A percentile compares a stretch with the other conserved stretches of the same genome.
Conservation (phyloP, 2,329 filamentous ascomycete species). For the Leptosphaerulina australis region DNA sequence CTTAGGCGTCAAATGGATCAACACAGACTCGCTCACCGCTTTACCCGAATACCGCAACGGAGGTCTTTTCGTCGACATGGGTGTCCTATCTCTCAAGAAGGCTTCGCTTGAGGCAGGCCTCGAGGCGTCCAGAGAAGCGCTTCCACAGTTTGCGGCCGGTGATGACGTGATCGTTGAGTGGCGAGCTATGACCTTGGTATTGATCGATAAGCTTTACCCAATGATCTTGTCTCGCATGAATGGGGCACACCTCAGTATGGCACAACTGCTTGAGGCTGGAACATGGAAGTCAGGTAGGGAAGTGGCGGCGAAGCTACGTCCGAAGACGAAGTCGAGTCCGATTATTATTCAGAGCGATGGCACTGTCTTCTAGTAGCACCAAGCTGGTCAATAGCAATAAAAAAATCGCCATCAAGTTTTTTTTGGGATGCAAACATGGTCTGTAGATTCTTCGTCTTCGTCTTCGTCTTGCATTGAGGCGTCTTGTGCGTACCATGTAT, state of each 20-base stretch:
- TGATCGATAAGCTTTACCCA: constrained; percentile 70
- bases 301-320: constrained; percentile 31
- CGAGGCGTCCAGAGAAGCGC: constrained; percentile 68
- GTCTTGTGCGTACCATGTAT: too few relatives aligned
- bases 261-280: constrained; percentile 90
- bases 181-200: constrained; percentile 73
- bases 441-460: too few relatives aligned
- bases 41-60: constrained; percentile 93
- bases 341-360: constrained; percentile 42
- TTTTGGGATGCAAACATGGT: too few relatives aligned
- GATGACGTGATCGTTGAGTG: constrained; percentile 81
- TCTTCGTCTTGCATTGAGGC: too few relatives aligned
- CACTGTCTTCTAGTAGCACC: constrained; percentile 31
- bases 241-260: constrained; percentile 71
- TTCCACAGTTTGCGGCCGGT: constrained; percentile 71
- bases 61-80: constrained; percentile 84
- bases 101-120: constrained; percentile 71
- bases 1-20: constrained; percentile 79
- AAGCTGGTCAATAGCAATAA: too few relatives aligned
- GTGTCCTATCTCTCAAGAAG: constrained; percentile 74
- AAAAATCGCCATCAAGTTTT: too few relatives aligned
- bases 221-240: constrained; percentile 73
- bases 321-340: constrained; percentile 36
- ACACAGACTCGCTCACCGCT: constrained; percentile 82
- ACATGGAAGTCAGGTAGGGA: constrained; percentile 75